Percentiles rank a stretch among this genome's conserved stretches.
phyloP scores from a whole-genome alignment of 2,329 filamentous ascomycete species.

The Colletotrichum acutatum region DNA sequence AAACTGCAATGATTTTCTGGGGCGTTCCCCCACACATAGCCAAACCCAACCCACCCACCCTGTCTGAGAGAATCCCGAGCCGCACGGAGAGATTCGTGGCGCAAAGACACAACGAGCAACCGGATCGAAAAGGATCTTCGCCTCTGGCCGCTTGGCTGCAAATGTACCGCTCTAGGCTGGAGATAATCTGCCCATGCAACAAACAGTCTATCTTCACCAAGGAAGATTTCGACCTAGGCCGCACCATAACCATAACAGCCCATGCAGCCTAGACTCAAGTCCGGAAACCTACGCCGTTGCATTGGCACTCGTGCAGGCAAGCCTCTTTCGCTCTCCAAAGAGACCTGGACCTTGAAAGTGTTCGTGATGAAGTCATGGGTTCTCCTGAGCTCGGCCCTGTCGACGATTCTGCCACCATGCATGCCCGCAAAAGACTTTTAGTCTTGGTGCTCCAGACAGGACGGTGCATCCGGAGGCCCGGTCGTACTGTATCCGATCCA shows the following conservation, averaged over 20 bases:
- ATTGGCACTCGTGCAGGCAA: neutral
- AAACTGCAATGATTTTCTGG: neutral
- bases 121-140: neutral
- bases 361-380: neutral
- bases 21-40: neutral
- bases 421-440: neutral
- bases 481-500: conserved; percentile 21
- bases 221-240: conserved; percentile 1
- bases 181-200: conserved; percentile 20
- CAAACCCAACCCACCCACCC: neutral
- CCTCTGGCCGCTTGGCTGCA: neutral
- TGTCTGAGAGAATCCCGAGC: neutral
- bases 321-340: neutral
- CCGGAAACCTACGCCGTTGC: conserved; percentile 10
- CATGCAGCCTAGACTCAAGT: neutral
- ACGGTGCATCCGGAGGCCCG: conserved; percentile 28
- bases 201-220: neutral
- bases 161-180: neutral
- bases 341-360: neutral
- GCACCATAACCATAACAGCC: conserved; percentile 1
- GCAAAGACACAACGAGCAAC: neutral
- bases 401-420: neutral
- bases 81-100: conserved; percentile 5
- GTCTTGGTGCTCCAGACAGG: conserved; percentile 4
- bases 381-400: neutral